Evolutionary conservation across 768 basidiomycete genomes (phyloP), one percentile per base, ranked within the genome.

Genomic region (Tubosaeta brunneosetosa): DNA sequence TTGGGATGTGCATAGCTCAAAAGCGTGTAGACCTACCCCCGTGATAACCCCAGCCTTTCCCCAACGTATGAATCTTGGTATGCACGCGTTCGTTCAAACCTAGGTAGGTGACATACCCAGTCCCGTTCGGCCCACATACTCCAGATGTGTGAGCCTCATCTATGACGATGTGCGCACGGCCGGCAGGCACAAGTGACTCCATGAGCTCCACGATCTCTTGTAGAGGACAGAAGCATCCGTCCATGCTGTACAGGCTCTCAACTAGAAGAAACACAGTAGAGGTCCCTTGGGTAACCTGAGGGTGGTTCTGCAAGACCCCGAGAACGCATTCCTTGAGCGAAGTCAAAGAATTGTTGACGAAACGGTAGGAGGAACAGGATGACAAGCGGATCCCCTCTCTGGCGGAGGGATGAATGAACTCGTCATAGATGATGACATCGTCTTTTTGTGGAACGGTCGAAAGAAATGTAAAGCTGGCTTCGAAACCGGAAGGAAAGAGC

Each of bases 111-210:
- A 75, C 72, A 33, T 57, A 62, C 0, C 82, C 82, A 22, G 74
- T 59, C 1, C 82, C 82, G 4, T 71, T 55, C 0, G 65, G 59
- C 0, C 82, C 82, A 56, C 74, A 79, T n/a, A 78, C 60, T 0
- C 78, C 82, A 0, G 78, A 80, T 6, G 81, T 74, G 54, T 84
- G 82, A 0, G 81, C 81, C 62, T 82, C 82, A 53, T 83, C 82
- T 7, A 82, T 69, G 6, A 82, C 63, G 32, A 84, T 67, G 64
- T 74, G 74, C 31, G 64, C 71, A 43, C 67, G 69, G 6, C 67
- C 70, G 6, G 50, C 45, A 4, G 76, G 77, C 3, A 79, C 61
- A 0, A 67, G 53, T 2, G 61, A 50, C 25, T 80, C 69, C 22
- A 78, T 53, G 1, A 73, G 41, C 13, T 66, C 63, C 29, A 78